Conservation (phyloP, 2,329 filamentous ascomycete genomes). For the Rutstroemia sydowiana region DNA sequence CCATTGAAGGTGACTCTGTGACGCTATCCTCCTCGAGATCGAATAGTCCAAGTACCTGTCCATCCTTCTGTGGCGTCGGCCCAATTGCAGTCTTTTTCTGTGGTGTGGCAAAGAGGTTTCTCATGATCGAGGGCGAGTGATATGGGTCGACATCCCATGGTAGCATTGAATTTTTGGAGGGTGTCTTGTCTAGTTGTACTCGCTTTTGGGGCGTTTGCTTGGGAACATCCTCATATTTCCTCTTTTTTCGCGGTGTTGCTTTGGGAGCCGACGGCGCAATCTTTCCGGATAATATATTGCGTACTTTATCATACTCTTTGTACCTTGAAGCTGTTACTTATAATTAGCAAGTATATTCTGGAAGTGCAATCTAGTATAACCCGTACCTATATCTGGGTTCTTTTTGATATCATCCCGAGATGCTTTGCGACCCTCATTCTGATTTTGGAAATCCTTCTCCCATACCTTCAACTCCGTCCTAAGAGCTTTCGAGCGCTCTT, state of each 20-base stretch:
- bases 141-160: constrained; percentile 38
- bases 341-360: background rate
- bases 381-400: constrained; percentile 61
- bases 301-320: constrained; percentile 64
- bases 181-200: constrained; percentile 38
- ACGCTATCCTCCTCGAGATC: constrained; percentile 51
- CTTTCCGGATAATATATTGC: constrained; percentile 52
- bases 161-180: constrained; percentile 34
- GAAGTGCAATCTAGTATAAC: background rate
- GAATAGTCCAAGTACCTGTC: constrained; percentile 69
- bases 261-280: constrained; percentile 30
- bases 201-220: constrained; percentile 46
- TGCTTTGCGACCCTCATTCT: constrained; percentile 61
- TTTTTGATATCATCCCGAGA: constrained; percentile 69
- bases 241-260: constrained; percentile 33
- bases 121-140: constrained; percentile 48
- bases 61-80: constrained; percentile 74
- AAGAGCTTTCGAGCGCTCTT: constrained; percentile 41
- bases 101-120: constrained; percentile 52
- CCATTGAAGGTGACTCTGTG: constrained; percentile 33
- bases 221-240: constrained; percentile 30
- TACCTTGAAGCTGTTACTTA: constrained; percentile 51
- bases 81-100: constrained; percentile 56
- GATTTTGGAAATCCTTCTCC: constrained; percentile 59
- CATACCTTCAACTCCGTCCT: constrained; percentile 66